Conservation (phyloP, 768 basidiomycete species). For the Vishniacozyma victoriae region DNA sequence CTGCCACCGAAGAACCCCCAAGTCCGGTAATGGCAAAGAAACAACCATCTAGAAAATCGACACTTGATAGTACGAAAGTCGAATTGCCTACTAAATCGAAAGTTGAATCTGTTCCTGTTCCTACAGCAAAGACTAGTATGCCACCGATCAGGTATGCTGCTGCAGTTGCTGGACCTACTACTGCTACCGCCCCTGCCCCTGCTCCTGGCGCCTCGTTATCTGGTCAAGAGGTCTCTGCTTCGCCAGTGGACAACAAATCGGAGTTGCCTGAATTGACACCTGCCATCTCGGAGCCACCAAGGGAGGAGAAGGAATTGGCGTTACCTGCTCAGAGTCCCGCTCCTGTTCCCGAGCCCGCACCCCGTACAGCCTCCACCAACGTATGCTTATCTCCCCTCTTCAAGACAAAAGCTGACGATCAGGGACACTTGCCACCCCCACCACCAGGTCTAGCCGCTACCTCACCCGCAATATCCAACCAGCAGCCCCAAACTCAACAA, state of each 20-base stretch:
- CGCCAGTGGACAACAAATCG: slow-evolving; percentile 10
- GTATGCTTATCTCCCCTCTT: slow-evolving; percentile 5
- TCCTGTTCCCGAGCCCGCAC: neutral
- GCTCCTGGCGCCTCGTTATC: slow-evolving; percentile 8
- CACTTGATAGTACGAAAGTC: slow-evolving; percentile 28
- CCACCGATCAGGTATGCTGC: slow-evolving; percentile 85
- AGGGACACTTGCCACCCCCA: slow-evolving; percentile 26
- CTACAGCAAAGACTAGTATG: slow-evolving; percentile 49
- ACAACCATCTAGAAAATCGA: slow-evolving; percentile 38
- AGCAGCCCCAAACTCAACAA: neutral
- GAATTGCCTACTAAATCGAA: slow-evolving; percentile 56
- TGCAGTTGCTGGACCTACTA: slow-evolving; percentile 63
- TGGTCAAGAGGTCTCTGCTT: slow-evolving; percentile 2
- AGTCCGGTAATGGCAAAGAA: slow-evolving; percentile 42
- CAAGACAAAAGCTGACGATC: slow-evolving; percentile 1
- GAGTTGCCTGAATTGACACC: slow-evolving; percentile 6
- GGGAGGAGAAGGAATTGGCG: slow-evolving; percentile 3
- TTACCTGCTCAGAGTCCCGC: neutral
- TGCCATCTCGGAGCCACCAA: slow-evolving; percentile 3
- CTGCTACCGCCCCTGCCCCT: slow-evolving; percentile 22
- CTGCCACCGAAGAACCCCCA: slow-evolving; percentile 23
- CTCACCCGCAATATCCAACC: slow-evolving; percentile 9
- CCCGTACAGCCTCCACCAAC: neutral
- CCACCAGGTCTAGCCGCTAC: slow-evolving; percentile 17
- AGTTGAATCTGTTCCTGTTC: slow-evolving; percentile 39